phyloP scores from a whole-genome alignment of 805 yeast species.

The Phaffomyces opuntiae region DNA sequence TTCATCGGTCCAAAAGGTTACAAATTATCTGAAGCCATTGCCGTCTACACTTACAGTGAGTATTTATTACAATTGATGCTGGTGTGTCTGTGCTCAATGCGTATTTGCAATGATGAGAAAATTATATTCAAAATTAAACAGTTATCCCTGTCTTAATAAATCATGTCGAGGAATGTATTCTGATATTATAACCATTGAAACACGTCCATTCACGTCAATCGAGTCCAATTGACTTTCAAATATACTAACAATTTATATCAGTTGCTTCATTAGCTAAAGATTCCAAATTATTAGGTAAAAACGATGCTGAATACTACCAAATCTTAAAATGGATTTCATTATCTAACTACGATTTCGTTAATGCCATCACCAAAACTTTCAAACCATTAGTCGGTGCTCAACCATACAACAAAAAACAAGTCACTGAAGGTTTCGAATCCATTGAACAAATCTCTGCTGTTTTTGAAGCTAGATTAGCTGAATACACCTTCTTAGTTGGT shows the following conservation, averaged over 20 bases:
- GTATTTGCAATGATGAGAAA: constrained; percentile 47
- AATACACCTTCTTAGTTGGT: constrained; percentile 63
- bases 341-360: constrained; percentile 60
- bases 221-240: not conserved
- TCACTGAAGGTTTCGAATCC: constrained; percentile 38
- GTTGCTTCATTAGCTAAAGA: constrained; percentile 29
- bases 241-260: constrained; percentile 16
- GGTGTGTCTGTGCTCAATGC: not conserved
- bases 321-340: constrained; percentile 74
- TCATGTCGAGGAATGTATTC: constrained; percentile 61
- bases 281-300: constrained; percentile 53
- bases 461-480: constrained; percentile 51
- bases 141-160: constrained; percentile 84
- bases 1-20: constrained; percentile 65
- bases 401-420: constrained; percentile 73
- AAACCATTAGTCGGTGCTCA: constrained; percentile 52
- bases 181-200: constrained; percentile 28
- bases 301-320: constrained; percentile 49
- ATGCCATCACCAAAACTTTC: constrained; percentile 42
- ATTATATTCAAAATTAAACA: constrained; percentile 41
- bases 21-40: constrained; percentile 64
- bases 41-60: constrained; percentile 54
- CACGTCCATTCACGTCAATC: not conserved
- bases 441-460: constrained; percentile 34
- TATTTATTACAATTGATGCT: constrained; percentile 9